Evolutionary conservation across 768 basidiomycete genomes (phyloP).

Genomic region (Omphalotus guepiniiformis): DNA sequence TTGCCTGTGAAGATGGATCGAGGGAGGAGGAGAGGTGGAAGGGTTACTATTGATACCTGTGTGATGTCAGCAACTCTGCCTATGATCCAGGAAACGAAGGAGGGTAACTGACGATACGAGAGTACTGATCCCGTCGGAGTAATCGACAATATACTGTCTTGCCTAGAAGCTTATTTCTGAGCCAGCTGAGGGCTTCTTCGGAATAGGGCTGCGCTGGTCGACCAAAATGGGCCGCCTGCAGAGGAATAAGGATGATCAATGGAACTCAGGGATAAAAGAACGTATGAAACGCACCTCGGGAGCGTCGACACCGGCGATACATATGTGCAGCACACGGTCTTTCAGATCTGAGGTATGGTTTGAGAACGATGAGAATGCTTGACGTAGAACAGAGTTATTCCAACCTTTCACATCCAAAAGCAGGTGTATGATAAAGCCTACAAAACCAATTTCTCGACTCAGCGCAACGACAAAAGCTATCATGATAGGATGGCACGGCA

Average conservation of each 20-base stretch:
- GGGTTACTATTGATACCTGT: too few species aligned
- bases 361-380: slow-evolving; percentile 49
- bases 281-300: slow-evolving; percentile 60
- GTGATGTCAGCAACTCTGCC: too few species aligned
- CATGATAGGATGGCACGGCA: too few species aligned
- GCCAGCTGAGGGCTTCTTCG: slow-evolving; percentile 71
- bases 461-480: too few species aligned
- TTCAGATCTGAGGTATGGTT: slow-evolving; percentile 79
- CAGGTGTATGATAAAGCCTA: slow-evolving; percentile 77
- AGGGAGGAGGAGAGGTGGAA: too few species aligned
- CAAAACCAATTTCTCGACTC: too few species aligned
- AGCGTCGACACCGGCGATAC: slow-evolving; percentile 89
- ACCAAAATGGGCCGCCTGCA: slow-evolving; percentile 82
- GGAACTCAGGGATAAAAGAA: background rate
- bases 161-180: slow-evolving; percentile 52
- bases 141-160: slow-evolving; percentile 69
- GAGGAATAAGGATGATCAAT: background rate
- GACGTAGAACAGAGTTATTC: slow-evolving; percentile 71
- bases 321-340: slow-evolving; percentile 79
- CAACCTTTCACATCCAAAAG: slow-evolving; percentile 70
- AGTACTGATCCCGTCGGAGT: slow-evolving; percentile 76
- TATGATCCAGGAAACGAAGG: too few species aligned
- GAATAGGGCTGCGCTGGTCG: slow-evolving; percentile 71
- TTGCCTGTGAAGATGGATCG: too few species aligned
- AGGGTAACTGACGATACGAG: slow-evolving; percentile 58